A percentile compares a stretch with the other conserved stretches of the same genome.
phyloP scores from a whole-genome alignment of 2,329 filamentous ascomycete species.

The Botrytis cinerea region DNA sequence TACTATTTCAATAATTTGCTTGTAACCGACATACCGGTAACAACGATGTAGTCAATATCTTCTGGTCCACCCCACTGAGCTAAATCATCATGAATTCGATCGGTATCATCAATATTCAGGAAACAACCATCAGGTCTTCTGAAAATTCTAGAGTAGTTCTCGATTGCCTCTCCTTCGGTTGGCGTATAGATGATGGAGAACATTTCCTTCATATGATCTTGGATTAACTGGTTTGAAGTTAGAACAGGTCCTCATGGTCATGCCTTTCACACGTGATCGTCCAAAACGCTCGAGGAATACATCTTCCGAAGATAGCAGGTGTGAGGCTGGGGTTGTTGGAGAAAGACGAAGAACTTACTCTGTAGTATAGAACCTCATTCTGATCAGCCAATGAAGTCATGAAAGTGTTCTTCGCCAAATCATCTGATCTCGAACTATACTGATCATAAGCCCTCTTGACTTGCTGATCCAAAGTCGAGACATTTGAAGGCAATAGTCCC shows the following conservation, averaged over 20 bases:
- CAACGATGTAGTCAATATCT: slow-evolving; percentile 86
- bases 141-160: slow-evolving; percentile 79
- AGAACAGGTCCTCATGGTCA: not conserved
- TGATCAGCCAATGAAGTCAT: slow-evolving; percentile 83
- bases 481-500: slow-evolving; percentile 69
- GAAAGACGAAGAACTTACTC: slow-evolving; percentile 47
- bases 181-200: slow-evolving; percentile 90
- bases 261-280: not conserved
- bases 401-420: slow-evolving; percentile 84
- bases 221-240: slow-evolving; percentile 58
- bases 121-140: slow-evolving; percentile 79
- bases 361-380: slow-evolving; percentile 81
- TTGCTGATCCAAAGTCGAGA: slow-evolving; percentile 77
- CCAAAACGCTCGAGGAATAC: not conserved
- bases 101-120: slow-evolving; percentile 69
- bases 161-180: slow-evolving; percentile 85
- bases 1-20: slow-evolving; percentile 37
- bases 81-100: slow-evolving; percentile 65
- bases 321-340: not conserved
- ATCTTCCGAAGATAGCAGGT: not conserved
- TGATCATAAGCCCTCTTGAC: slow-evolving; percentile 77
- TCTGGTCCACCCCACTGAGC: slow-evolving; percentile 68
- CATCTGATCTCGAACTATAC: slow-evolving; percentile 62
- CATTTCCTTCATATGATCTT: slow-evolving; percentile 82
- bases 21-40: slow-evolving; percentile 64